Base-by-base conservation (phyloP, 2,329 filamentous ascomycete genomes). In the Colletotrichum lindemuthianum region DNA sequence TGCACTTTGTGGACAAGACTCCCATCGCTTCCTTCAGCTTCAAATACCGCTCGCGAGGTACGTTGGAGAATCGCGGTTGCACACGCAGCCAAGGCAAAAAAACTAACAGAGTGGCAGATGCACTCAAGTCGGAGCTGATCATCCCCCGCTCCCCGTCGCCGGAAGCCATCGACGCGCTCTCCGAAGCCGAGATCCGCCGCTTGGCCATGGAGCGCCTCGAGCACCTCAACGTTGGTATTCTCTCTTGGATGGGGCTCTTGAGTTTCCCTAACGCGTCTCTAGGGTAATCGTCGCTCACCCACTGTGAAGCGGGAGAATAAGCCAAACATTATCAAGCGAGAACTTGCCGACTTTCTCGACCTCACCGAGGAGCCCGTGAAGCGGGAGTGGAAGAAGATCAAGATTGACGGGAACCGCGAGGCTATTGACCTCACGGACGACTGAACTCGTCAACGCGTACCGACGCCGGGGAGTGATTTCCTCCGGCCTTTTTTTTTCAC, bases 11-110 rank as follows among this genome's bases (percentile, higher is more conserved):
- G 11, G 65, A 39, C 49, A 11, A 59, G 54, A 9, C 45, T 8
- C 54, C 66, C 4, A 41, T 67, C 13, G 63, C 59, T 16, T 40
- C 51, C 24, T 72, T 70, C 52, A 66, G 33, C 39, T 73, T 74
- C 63, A 70, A 70, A 33, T 74, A 74, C 43, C 65, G 71, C 11
- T 71, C 67, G 16, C 55, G 59, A 36, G 63, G 71, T 71, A 61
- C 15, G 67, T 2, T 24, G 24, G 24, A 24, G 24, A 24, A 37
- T 9, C 6, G 9, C 43, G 6, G 24, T 24, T 24, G 4, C 1
- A 2, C 10, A 5, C 1, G 1, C 10, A 5, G 2, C 11, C 13
- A 7, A 6, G 8, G 8, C 13, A 1, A 6, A 10, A 11, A 13
- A 32, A 15, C 59, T 63, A 15, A 63, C 58, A 37, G 16, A 39